These are phyloP conservation scores for Ceratocystis harringtonii DNA, from an alignment of 2,329 filamentous ascomycete genomes.

Conservation along the genomic window DNA sequence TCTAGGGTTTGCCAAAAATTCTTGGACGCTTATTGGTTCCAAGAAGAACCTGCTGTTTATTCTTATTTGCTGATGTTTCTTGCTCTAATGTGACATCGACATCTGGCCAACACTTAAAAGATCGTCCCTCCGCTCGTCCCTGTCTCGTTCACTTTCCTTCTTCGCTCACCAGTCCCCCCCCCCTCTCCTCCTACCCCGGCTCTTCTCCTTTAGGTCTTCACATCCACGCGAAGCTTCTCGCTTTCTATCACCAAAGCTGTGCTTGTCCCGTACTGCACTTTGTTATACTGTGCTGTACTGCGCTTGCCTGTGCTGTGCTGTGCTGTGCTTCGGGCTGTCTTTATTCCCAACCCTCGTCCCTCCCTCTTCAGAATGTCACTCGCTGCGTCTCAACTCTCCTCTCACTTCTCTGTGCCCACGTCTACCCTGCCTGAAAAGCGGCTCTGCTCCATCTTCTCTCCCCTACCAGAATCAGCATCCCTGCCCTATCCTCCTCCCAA, in stretches of 20 bases:
- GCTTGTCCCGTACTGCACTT: background rate
- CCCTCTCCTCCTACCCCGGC: too few relatives aligned
- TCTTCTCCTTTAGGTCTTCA: too few relatives aligned
- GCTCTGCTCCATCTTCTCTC: background rate
- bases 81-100: too few relatives aligned
- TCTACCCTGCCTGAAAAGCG: background rate
- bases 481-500: background rate
- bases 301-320: background rate
- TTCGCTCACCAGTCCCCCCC: too few relatives aligned
- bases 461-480: background rate
- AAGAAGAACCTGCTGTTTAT: too few relatives aligned
- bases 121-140: too few relatives aligned
- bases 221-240: too few relatives aligned
- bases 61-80: too few relatives aligned
- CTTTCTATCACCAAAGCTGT: background rate
- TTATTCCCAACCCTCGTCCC: background rate
- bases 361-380: constrained; percentile 6
- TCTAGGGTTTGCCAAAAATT: too few relatives aligned
- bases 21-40: too few relatives aligned
- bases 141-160: too few relatives aligned
- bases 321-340: background rate
- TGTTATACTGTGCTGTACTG: background rate
- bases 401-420: background rate
- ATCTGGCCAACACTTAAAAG: too few relatives aligned
- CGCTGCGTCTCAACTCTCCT: background rate